Base-by-base conservation (phyloP, 306 rosid genomes). In the Prunus fruticosa region DNA sequence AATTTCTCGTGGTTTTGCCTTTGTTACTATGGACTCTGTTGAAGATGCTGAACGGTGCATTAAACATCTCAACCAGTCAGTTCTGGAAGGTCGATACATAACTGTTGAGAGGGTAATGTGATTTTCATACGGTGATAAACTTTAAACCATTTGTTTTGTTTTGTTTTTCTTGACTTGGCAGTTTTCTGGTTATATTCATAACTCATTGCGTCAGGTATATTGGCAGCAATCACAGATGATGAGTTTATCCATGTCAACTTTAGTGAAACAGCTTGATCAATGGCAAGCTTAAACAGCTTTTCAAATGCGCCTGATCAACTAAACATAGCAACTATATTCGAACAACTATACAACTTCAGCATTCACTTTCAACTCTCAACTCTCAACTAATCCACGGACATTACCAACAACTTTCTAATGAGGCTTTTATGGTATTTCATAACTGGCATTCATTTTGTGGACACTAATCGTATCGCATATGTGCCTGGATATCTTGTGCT, bases 191-290 rank as follows among this genome's bases (percentile, higher is more conserved):
- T 88, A 86, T 89, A 89, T 89, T 95, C 98, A 92, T 97, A 96
- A 91, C 86, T 77, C 96, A 82, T 92, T 92, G 89, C 83, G 82
- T 92, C 96, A 89, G 93, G 93, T 89, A 82, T 87, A 86, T 91
- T 96, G 99, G 98, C 99, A 91, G 92, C 96, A 88, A 91, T 84
- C 99, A 88, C 89, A 90, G 97, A 92, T 89, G 98, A 90, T 82
- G 95, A 82, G 93, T 92, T 89, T 93, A 95, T 86, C 93, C 93
- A 86, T 92, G 76, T 90, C 96, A 90, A 90, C 97, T 92, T 90
- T 89, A 89, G 85, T 90, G 95, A 92, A 89, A 92, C 99, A 86
- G 86, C 93, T 87, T 95, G 93, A 90, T 95, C 96, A 92, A 82
- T 92, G 93, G 87, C 96, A 85, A 89, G 91, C 93, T 88, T 92